Conservation (phyloP, 148 eudicot species). For the Vaccinium vitisidaea region DNA sequence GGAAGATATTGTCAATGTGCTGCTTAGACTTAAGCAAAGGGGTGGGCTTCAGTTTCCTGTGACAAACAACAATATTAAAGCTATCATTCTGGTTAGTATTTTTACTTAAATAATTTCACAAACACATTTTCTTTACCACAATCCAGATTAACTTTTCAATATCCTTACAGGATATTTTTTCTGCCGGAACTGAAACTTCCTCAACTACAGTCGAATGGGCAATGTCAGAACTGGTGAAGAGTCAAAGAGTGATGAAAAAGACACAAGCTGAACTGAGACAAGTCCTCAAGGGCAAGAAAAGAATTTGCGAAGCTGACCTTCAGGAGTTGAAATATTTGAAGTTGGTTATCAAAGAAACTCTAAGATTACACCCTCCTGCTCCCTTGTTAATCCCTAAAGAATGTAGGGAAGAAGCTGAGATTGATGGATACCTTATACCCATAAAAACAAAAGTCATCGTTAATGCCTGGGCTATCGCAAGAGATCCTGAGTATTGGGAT, state of each 20-base stretch:
- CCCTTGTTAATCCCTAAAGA: not conserved
- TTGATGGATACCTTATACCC: slow-evolving; percentile 9
- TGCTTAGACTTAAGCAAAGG: not conserved
- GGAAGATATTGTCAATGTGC: slow-evolving; percentile 12
- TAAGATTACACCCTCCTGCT: slow-evolving; percentile 5
- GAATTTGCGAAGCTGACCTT: slow-evolving; percentile 4
- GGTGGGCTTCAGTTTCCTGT: slow-evolving; percentile 15
- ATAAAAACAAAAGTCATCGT: not conserved
- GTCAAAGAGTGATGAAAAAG: slow-evolving; percentile 10
- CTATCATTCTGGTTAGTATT: slow-evolving; percentile 14
- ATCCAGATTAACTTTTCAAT: not conserved
- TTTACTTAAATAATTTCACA: too few relatives aligned
- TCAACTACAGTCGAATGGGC: slow-evolving; percentile 14
- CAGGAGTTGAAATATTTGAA: not conserved
- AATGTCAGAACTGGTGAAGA: slow-evolving; percentile 9
- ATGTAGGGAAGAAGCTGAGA: not conserved
- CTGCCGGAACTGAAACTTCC: not conserved
- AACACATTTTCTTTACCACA: not conserved
- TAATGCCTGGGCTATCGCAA: slow-evolving; percentile 31
- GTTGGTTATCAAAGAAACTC: slow-evolving; percentile 4
- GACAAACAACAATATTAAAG: slow-evolving; percentile 16
- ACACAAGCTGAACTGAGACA: slow-evolving; percentile 10
- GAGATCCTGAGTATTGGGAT: slow-evolving; percentile 30
- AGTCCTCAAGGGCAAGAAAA: not conserved
- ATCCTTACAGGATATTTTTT: not conserved